Evolutionary conservation across 2,329 filamentous ascomycete genomes (phyloP), one percentile per base, ranked within the genome.

Genomic region (Fusarium setosum): DNA sequence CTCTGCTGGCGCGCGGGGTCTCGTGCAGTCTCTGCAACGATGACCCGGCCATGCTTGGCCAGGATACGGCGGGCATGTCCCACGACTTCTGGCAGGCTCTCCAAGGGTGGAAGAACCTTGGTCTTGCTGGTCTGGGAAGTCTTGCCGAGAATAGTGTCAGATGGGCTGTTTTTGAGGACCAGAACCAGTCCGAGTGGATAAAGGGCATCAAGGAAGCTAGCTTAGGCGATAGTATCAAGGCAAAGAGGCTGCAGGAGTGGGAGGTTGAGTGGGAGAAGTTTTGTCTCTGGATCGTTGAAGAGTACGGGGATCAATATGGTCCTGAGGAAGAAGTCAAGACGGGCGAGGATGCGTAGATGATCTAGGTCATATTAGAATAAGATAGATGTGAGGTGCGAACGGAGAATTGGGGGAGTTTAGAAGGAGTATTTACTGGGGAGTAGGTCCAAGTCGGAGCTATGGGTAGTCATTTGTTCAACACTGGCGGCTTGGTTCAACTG

Each of bases 51-150:
- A 93, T 97, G 72, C 83, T 97, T 6, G 94, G 94, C 9, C 92
- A 97, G 72, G 92, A 92, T 57, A 88, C 86, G 7, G 91, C 89
- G 23, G 93, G 93, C 34, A 90, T 96, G 85, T 95, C 92, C 2
- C 92, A 97, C 77, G 94, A 97, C 79, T 97, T 97, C 78, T 97
- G 93, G 93, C 93, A 97, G 77, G 91, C 92, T 2, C 81, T 97
- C 18, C 94, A 97, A 77, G 94, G 92, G 0, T 96, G 94, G 88
- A 91, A 97, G 59, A 97, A 96, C 73, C 86, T 97, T 13, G 96
- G 94, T 1, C 83, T 98, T 3, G 93, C 92, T 11, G 95, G 94
- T 0, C 80, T 98, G 51, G 95, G 92, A 0, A 92, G 90, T 57
- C 83, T 99, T 70, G 95, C 94, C 0, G 94, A 98, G 83, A 98